Conservation (phyloP, 73 alveolate genomes). For the Tetrahymena elliotti region DNA sequence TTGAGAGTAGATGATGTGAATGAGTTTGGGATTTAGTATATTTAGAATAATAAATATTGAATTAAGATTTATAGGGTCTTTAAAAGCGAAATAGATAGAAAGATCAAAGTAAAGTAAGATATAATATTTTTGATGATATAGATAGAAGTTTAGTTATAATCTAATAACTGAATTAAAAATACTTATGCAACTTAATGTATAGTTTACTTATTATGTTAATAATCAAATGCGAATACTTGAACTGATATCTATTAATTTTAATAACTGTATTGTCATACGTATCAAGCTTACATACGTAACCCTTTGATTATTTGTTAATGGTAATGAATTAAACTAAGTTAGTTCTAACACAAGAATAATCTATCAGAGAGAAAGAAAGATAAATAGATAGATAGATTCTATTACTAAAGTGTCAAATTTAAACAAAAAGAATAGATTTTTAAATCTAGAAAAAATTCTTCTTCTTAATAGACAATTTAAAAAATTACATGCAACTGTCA, state of each 20-base stretch:
- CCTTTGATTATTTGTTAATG: not conserved
- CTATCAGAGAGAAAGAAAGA: no score
- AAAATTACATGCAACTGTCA: not conserved
- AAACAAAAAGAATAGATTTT: not conserved
- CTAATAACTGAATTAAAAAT: not conserved
- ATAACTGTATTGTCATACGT: not conserved
- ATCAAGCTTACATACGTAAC: not conserved
- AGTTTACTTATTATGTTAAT: not conserved
- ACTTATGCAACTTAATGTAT: not conserved
- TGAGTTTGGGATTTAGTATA: no score
- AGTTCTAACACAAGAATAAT: not conserved
- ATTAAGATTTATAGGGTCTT: not conserved
- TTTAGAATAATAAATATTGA: no score
- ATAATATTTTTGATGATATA: not conserved
- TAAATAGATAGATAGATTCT: no score
- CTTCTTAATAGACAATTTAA: no score
- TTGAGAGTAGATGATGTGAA: no score
- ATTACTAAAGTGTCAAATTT: not conserved
- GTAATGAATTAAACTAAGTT: no score
- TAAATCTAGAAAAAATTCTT: not conserved
- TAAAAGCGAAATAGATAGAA: not conserved
- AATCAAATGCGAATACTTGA: not conserved
- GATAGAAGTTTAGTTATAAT: not conserved
- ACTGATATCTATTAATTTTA: not conserved
- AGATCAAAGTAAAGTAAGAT: not conserved